Conservation (phyloP, 1,139 yeast species). For the Entelexis paramagnoliae region DNA sequence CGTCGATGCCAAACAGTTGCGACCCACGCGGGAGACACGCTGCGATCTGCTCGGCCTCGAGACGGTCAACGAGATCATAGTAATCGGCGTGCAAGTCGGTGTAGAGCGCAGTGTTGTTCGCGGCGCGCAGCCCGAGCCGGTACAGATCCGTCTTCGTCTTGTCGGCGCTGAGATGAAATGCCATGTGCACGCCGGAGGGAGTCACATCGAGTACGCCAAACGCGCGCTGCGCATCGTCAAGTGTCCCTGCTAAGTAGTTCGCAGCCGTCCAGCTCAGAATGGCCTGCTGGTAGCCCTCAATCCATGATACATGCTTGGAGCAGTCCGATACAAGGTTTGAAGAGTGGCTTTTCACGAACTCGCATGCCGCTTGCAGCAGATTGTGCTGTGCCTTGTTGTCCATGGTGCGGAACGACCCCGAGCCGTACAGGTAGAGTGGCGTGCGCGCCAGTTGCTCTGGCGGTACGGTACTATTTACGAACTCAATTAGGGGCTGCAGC, state of each 20-base stretch:
- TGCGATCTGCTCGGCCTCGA: slow-evolving; percentile 3
- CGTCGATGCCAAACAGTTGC: neutral
- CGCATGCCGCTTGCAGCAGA: slow-evolving; percentile 46
- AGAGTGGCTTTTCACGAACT: slow-evolving; percentile 43
- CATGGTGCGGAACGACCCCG: slow-evolving; percentile 70
- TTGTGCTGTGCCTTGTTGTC: slow-evolving; percentile 42
- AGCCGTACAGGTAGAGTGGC: slow-evolving; percentile 67
- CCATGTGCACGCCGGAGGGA: slow-evolving; percentile 6
- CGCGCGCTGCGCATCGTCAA: slow-evolving; percentile 32
- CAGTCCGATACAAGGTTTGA: slow-evolving; percentile 47
- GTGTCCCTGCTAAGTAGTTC: slow-evolving; percentile 52
- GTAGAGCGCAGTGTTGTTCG: neutral
- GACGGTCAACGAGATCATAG: slow-evolving; percentile 6
- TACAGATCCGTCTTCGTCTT: slow-evolving; percentile 8
- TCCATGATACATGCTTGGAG: slow-evolving; percentile 46
- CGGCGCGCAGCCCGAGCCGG: slow-evolving; percentile 13
- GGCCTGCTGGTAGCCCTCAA: slow-evolving; percentile 69
- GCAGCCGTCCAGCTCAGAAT: slow-evolving; percentile 67
- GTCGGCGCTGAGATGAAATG: neutral
- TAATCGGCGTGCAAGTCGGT: slow-evolving; percentile 13
- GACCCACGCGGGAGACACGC: slow-evolving; percentile 7
- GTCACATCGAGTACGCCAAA: slow-evolving; percentile 6
- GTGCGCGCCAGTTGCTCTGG: slow-evolving; percentile 50
- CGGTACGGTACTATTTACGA: neutral
- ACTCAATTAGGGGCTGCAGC: slow-evolving; percentile 6